Base-by-base conservation (phyloP, 164 flowering plant genomes). In the Houttuynia cordata region DNA sequence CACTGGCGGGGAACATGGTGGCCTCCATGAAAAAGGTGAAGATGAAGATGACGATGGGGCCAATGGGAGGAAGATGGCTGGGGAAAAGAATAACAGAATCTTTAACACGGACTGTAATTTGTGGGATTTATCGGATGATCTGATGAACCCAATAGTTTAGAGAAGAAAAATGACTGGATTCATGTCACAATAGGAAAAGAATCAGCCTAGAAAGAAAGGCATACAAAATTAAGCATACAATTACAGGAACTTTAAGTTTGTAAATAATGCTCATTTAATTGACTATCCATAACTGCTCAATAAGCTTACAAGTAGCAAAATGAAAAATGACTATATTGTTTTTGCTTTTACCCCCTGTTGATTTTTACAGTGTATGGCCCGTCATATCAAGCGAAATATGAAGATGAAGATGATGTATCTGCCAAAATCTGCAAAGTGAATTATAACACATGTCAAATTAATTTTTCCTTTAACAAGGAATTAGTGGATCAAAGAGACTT, bases 401-500 rank as follows among this genome's bases (percentile, higher is more conserved):
- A 93, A 7, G 92, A 84, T 6, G 99, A 90, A 7, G 99, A 88
- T 15, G 97, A 79, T 53, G 97, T 89, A 73, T 93, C 97, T 10
- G 86, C 92, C 79, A 93, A 74, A 63, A 90, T 85, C 97, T 93
- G 94, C 75, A 76, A 72, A 25, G 21, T n/a, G n/a, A n/a, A n/a
- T 25, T n/a, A 50, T 24, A 24, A 7, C 18, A 50, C 5, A 55
- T n/a, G 22, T 56, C 19, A 22, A 53, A 22, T 45, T n/a, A n/a
- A n/a, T n/a, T n/a, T n/a, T n/a, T n/a, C n/a, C n/a, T n/a, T n/a
- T n/a, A 30, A 30, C 37, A 30, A 2, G 4, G 6, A 30, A 30
- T 30, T 30, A 30, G 37, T 30, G 37, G 37, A 30, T 30, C 37
- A 30, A 30, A 30, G 37, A 30, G 37, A 30, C 37, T 30, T 30